Conservation (phyloP, 352 stramenopile genomes). For the Thraustotheca clavata region DNA sequence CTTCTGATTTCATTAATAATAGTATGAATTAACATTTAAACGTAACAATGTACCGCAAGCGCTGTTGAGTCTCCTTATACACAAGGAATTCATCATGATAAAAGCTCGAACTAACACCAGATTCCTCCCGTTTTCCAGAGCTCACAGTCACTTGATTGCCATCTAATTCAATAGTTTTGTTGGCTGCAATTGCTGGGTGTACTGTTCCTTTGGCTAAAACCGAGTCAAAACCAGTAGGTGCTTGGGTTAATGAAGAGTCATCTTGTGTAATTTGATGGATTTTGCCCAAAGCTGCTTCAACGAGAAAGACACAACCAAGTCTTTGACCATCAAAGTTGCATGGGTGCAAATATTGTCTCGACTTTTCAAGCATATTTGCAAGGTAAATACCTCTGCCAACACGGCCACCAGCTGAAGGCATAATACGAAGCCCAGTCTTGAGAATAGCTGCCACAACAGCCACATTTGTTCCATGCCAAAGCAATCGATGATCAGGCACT, state of each 20-base stretch:
- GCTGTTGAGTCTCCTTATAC: constrained; percentile 30
- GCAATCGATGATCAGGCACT: constrained; percentile 26
- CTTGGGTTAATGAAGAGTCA: constrained; percentile 21
- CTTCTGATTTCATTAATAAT: neutral
- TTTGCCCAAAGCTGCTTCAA: constrained; percentile 29
- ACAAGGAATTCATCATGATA: constrained; percentile 31
- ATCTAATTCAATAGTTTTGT: constrained; percentile 25
- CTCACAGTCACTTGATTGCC: constrained; percentile 11
- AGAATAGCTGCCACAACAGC: constrained; percentile 32
- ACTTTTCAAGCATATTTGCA: constrained; percentile 30
- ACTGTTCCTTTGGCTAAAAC: constrained; percentile 26
- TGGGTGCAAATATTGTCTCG: constrained; percentile 20
- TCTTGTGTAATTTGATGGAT: constrained; percentile 27
- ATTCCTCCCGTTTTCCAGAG: neutral
- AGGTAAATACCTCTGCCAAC: constrained; percentile 34
- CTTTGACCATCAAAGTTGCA: constrained; percentile 21
- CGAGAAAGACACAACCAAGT: constrained; percentile 28
- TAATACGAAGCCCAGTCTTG: constrained; percentile 33
- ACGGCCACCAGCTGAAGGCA: constrained; percentile 32
- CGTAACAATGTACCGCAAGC: constrained; percentile 29
- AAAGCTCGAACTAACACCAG: constrained; percentile 17
- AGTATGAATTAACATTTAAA: constrained; percentile 26
- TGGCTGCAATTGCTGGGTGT: constrained; percentile 21
- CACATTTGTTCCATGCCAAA: constrained; percentile 36
- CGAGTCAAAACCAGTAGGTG: constrained; percentile 28